Evolutionary conservation across 208 protist genomes (phyloP), one percentile per base, ranked within the genome.

Genomic region (Wallacemonas rigidus): DNA sequence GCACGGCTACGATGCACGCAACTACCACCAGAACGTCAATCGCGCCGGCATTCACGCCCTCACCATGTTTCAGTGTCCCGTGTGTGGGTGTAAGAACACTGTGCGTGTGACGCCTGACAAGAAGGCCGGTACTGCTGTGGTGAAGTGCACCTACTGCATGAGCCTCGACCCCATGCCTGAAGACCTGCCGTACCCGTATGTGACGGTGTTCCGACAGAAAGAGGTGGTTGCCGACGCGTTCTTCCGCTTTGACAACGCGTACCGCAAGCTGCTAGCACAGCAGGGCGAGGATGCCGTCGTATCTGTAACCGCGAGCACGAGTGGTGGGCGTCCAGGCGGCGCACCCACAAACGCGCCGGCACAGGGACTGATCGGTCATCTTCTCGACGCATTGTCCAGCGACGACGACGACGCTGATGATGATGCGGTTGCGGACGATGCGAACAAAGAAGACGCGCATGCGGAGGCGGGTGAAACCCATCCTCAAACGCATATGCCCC

Each of bases 211-310:
- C 76, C 74, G 89, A 2, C 89, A 84, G 14, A 79, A 76, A 26
- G 81, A 95, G 77, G 94, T 94, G 74, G 86, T 85, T 39, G 92
- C 89, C 7, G 92, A 96, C 67, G 86, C 83, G 1, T 96, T 96
- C 60, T 95, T 96, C 51, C 71, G 80, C 47, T 96, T 96, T 57
- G 85, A 79, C 60, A 84, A 93, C 51, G 67, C 70, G 58, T 94
- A 95, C 61, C 70, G 70, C 12, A 64, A 65, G 41, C 71, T 94
- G 47, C 68, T 81, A 55, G 70, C 57, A 60, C 45, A 63, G 47
- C 63, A 74, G 61, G 65, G 60, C 53, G 70, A 3, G 35, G 51
- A 54, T 53, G 45, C 41, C 41, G 43, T 15, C 15, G 17, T 44
- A 9, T n/a, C 57, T 5, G 53, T 58, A 6, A 38, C 17, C 12